Base-by-base conservation (phyloP, 371 early-diverging fungal species). In the Mortierella polycephala region DNA sequence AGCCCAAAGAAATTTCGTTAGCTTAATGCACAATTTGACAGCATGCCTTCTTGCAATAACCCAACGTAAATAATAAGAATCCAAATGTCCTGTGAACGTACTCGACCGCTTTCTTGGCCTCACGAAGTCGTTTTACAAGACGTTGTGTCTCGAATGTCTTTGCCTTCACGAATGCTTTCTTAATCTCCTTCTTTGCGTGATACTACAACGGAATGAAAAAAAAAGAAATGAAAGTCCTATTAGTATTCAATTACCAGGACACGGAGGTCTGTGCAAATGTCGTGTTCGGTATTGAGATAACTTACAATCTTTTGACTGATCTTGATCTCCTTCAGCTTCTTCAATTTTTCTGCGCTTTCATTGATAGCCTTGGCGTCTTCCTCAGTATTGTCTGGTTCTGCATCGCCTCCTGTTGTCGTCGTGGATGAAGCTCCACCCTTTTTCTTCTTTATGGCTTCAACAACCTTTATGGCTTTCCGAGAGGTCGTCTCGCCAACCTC, bases 401-500 rank as follows among this genome's bases (percentile, higher is more conserved):
- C 80, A 40, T 77, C 67, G 20, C n/a, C 63, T 7, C 11, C 45
- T 5, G 45, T n/a, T 55, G 45, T 55, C 42, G 57, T 9, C 47
- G 56, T 41, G 4, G 67, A 23, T 3, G 59, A 11, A 10, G 44
- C 2, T 5, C 30, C 41, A 30, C 41, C 47, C 23, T 64, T 57
- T 47, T 76, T 71, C 60, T 73, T 73, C 59, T 44, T 18, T 23
- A 57, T 70, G n/a, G 69, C 71, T 13, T 67, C 75, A 21, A 71
- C 64, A 23, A 45, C 65, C 50, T 75, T 71, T 57, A 71, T 74
- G 70, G 51, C 84, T 81, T 41, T 82, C 71, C 68, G 69, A 37
- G 57, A 73, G 20, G 37, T 57, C 39, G 71, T 81, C 64, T 81
- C 87, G 55, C 84, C 87, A 69, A 75, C 84, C 67, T 64, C 77